These are phyloP conservation scores for Oryza meridionalis DNA, from an alignment of 176 grass and related monocot species.

Conservation along the genomic window DNA sequence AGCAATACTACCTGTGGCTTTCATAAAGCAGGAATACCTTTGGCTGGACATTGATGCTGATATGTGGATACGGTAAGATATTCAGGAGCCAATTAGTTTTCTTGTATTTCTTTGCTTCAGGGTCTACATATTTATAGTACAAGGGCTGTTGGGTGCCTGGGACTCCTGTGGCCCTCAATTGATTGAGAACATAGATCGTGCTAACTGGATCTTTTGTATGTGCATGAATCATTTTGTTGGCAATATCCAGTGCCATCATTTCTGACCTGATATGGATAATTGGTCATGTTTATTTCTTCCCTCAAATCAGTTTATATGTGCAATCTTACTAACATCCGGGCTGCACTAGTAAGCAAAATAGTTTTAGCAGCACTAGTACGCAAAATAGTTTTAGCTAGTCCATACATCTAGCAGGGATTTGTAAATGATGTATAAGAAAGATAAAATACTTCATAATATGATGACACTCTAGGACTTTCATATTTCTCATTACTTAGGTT, in stretches of 20 bases:
- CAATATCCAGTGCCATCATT: background rate
- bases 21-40: background rate
- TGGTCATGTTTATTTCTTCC: background rate
- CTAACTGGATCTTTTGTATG: background rate
- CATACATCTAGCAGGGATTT: background rate
- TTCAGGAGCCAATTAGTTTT: constrained; percentile 8
- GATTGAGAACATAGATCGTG: background rate
- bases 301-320: background rate
- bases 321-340: background rate
- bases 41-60: background rate
- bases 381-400: background rate
- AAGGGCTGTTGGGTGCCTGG: background rate
- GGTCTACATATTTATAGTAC: background rate
- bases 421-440: background rate
- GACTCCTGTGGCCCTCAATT: background rate
- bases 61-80: constrained; percentile 9
- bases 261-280: background rate
- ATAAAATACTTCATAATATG: too few species aligned
- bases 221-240: constrained; percentile 13
- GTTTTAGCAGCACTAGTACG: background rate
- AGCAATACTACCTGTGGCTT: background rate
- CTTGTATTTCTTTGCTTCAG: constrained; percentile 2
- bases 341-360: background rate
- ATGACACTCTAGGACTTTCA: background rate
- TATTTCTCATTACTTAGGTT: background rate